Percentiles rank a stretch among this genome's conserved stretches.
Conservation (phyloP, 371 early-diverging fungal genomes). For the Mucor racemosus region DNA sequence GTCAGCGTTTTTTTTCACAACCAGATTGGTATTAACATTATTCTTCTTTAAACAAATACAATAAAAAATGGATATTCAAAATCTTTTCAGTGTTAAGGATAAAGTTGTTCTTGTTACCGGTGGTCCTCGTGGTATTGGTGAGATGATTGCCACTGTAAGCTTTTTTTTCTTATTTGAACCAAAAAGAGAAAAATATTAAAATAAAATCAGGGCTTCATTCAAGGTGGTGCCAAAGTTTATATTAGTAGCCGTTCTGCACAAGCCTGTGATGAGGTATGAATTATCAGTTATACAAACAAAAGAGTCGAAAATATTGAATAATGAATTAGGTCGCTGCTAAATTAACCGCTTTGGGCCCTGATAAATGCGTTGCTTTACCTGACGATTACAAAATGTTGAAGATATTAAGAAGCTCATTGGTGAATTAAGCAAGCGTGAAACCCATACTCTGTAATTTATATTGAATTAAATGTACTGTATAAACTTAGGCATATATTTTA, state of each 20-base stretch:
- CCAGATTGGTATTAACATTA: conserved; percentile 7
- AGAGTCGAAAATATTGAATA: no score
- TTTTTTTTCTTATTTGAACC: background rate
- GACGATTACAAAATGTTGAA: conserved; percentile 76
- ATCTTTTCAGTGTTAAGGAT: conserved; percentile 79
- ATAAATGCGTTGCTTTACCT: conserved; percentile 73
- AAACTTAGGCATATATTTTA: background rate
- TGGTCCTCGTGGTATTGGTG: conserved; percentile 81
- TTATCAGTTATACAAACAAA: background rate
- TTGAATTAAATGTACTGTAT: background rate
- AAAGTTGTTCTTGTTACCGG: conserved; percentile 94
- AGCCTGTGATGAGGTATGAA: conserved; percentile 63
- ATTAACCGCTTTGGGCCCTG: conserved; percentile 68
- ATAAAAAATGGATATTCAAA: conserved; percentile 56
- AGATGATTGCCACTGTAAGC: conserved; percentile 69
- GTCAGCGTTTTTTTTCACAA: conserved; percentile 11
- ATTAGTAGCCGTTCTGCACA: conserved; percentile 70
- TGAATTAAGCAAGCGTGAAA: conserved; percentile 64
- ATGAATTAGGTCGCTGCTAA: conserved; percentile 51
- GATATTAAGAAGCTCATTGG: conserved; percentile 65
- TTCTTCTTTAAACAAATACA: no score
- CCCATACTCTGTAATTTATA: conserved; percentile 32
- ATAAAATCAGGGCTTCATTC: conserved; percentile 63
- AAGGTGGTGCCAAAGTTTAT: conserved; percentile 78
- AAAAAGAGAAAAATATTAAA: background rate